A percentile compares a stretch with the other conserved stretches of the same genome.
Evolutionary conservation across 202 grass and related monocot species (phyloP).

Genomic region (Dendrocalamus latiflorus): DNA sequence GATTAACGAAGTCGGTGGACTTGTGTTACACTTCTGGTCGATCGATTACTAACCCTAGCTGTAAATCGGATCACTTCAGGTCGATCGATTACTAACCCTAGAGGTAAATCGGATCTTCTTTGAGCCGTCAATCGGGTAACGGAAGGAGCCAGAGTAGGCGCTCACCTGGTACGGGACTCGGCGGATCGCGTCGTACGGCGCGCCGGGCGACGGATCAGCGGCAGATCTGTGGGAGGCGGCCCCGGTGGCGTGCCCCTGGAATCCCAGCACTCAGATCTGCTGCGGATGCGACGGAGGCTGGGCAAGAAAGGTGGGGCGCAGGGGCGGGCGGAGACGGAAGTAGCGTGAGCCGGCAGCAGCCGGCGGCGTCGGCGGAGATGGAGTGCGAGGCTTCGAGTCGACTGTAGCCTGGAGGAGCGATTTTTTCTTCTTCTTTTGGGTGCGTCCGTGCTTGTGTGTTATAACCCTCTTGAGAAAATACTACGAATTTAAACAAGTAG

Average conservation of each 20-base stretch:
- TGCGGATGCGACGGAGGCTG: not conserved
- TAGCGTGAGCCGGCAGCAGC: not conserved
- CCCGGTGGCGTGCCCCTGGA: not conserved
- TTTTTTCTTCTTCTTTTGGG: too few relatives aligned
- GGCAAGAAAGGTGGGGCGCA: not conserved
- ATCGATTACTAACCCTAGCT: not conserved
- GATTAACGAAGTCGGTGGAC: not conserved
- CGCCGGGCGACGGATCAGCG: too few relatives aligned
- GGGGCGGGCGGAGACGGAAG: not conserved
- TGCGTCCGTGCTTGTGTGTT: too few relatives aligned
- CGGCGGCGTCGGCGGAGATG: not conserved
- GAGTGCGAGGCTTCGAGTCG: not conserved
- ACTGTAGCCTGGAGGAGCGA: not conserved
- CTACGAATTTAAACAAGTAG: too few relatives aligned
- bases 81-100: not conserved
- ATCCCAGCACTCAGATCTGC: not conserved
- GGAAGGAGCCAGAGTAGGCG: not conserved
- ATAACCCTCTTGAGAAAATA: not conserved
- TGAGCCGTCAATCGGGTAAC: too few relatives aligned
- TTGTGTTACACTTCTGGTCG: not conserved
- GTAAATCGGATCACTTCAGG: not conserved
- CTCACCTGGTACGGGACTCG: not conserved
- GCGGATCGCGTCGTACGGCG: not conserved
- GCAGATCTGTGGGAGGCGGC: not conserved
- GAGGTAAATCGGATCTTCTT: too few relatives aligned